Evolutionary conservation across 768 basidiomycete genomes (phyloP).

Genomic region (Candolleomyces eurysporus): DNA sequence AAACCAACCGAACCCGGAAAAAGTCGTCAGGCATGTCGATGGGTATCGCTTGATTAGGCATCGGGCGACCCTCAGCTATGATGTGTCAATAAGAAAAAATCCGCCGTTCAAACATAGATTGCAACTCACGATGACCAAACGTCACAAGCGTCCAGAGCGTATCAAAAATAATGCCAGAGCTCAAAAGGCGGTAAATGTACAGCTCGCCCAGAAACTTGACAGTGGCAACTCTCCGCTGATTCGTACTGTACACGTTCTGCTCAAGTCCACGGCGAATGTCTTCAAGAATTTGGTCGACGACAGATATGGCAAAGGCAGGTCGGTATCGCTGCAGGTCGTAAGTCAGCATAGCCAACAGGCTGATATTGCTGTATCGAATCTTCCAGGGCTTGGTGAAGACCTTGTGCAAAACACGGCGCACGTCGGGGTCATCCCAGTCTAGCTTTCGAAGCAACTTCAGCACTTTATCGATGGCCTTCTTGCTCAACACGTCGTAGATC

Average conservation of each 20-base stretch:
- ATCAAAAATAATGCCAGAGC: constrained; percentile 89
- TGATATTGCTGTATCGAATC: constrained; percentile 87
- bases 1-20: constrained; percentile 90
- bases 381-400: constrained; percentile 99
- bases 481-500: constrained; percentile 89
- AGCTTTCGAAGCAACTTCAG: constrained; percentile 90
- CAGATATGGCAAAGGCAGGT: constrained; percentile 79
- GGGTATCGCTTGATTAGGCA: constrained; percentile 69
- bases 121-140: constrained; percentile 87
- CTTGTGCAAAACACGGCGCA: constrained; percentile 70
- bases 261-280: constrained; percentile 89
- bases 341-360: constrained; percentile 88
- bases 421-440: constrained; percentile 82
- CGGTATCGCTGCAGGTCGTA: constrained; percentile 95
- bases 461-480: constrained; percentile 95
- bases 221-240: constrained; percentile 88
- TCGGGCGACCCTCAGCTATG: constrained; percentile 83
- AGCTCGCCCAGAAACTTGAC: constrained; percentile 96
- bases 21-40: constrained; percentile 95
- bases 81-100: constrained; percentile 6
- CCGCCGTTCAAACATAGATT: constrained; percentile 1
- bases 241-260: constrained; percentile 91
- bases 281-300: constrained; percentile 94
- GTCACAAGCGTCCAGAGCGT: constrained; percentile 92
- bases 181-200: constrained; percentile 92